Base-by-base conservation (phyloP, 2,329 filamentous ascomycete genomes). In the Teratosphaeria zuluensis region DNA sequence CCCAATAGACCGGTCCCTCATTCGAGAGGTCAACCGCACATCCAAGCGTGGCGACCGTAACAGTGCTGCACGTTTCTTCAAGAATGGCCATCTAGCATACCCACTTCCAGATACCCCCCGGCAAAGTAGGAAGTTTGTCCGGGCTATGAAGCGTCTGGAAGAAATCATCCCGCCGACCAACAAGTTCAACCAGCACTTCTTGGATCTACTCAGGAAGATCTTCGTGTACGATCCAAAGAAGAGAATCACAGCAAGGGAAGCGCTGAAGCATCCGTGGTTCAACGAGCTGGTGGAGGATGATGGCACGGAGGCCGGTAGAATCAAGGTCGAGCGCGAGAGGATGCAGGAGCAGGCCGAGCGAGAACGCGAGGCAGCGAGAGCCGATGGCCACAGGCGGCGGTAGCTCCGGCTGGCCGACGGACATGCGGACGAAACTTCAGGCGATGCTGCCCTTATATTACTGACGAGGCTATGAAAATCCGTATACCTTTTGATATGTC, bases 171-270 rank as follows among this genome's bases (percentile, higher is more conserved):
- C 83, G 4, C 75, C 77, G 42, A 81, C 77, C 60, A 70, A 63
- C 42, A 69, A 76, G 21, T 87, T 87, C 73, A 86, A 86, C 71
- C 76, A 78, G 58, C 76, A 82, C 56, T 85, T 87, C 72, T 78
- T 86, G 54, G 83, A 86, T 62, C 75, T 87, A 5, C 75, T 87
- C 4, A 76, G 79, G 61, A 79, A 77, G 64, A 86, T 87, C 67
- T 87, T 87, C 64, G 81, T 86, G 21, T 87, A 86, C 67, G 84
- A 87, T 61, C 84, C 84, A 6, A 84, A 84, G 69, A 79, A 80
- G 64, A 78, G 84, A 28, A 85, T 87, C 64, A 84, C 82, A 1
- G 84, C 84, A 61, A 83, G 85, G 63, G 77, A 86, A 66, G 84
- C 84, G 16, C 73, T 87, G 62, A 82, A 85, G 68, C 84, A 87